phyloP scores from a whole-genome alignment of 768 basidiomycete species.

The Amanita thiersii region DNA sequence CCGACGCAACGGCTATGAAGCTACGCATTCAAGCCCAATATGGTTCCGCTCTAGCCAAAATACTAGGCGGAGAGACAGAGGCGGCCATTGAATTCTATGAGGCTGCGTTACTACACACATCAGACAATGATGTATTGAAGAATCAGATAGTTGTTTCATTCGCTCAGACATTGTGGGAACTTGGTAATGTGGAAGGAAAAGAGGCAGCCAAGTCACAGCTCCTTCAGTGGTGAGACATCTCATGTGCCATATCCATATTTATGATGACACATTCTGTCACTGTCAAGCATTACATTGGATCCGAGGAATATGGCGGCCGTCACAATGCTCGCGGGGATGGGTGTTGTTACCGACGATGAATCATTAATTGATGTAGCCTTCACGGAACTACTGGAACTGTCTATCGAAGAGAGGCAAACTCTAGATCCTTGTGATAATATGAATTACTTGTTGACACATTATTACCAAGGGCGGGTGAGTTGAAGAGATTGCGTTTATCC shows the following conservation, averaged over 20 bases:
- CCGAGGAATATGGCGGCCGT: constrained; percentile 76
- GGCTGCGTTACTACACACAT: constrained; percentile 48
- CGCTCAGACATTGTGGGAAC: constrained; percentile 81
- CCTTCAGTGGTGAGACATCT: constrained; percentile 63
- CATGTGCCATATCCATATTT: not conserved
- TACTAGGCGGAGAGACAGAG: constrained; percentile 54
- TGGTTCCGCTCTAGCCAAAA: constrained; percentile 65
- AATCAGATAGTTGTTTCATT: constrained; percentile 73
- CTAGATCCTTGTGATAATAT: constrained; percentile 69
- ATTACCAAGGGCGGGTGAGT: constrained; percentile 66
- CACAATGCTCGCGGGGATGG: constrained; percentile 84
- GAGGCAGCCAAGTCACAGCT: constrained; percentile 74
- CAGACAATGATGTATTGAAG: constrained; percentile 37
- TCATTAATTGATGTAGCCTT: constrained; percentile 79
- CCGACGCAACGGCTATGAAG: constrained; percentile 23
- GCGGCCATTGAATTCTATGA: constrained; percentile 64
- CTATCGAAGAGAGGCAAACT: constrained; percentile 52
- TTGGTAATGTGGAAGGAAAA: constrained; percentile 64
- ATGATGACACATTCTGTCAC: too few species aligned
- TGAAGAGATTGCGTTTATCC: not conserved
- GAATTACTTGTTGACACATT: constrained; percentile 61
- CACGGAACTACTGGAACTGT: constrained; percentile 67
- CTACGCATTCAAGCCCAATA: constrained; percentile 60
- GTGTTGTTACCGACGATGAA: constrained; percentile 72
- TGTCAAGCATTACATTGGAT: constrained; percentile 65